Evolutionary conservation across 2,329 filamentous ascomycete species (phyloP).

Genomic region (Venturia carpophila): DNA sequence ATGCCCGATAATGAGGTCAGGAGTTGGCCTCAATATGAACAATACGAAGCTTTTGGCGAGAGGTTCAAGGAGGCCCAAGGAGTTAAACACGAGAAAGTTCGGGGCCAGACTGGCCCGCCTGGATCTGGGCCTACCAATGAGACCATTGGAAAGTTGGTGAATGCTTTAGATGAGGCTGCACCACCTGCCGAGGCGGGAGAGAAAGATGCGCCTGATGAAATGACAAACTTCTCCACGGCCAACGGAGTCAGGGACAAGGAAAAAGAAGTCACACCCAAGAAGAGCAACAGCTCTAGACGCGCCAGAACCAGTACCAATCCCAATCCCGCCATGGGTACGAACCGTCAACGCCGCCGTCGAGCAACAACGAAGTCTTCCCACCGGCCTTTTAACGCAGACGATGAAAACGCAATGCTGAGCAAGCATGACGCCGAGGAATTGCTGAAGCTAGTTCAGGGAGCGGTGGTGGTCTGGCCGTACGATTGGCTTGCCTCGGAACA

Average conservation of each 20-base stretch:
- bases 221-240: not conserved
- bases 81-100: conserved; percentile 35
- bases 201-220: conserved; percentile 2
- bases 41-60: conserved; percentile 68
- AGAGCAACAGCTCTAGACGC: conserved; percentile 13
- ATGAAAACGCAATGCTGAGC: conserved; percentile 60
- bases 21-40: conserved; percentile 88
- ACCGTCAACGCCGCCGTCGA: conserved; percentile 45
- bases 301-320: conserved; percentile 12
- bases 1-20: conserved; percentile 94
- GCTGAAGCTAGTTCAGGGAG: conserved; percentile 73
- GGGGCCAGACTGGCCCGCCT: conserved; percentile 43
- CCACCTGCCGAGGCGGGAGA: conserved; percentile 24
- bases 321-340: too few species aligned
- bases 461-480: conserved; percentile 87
- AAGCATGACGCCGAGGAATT: conserved; percentile 73
- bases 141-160: conserved; percentile 18
- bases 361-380: conserved; percentile 63
- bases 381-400: conserved; percentile 54
- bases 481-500: conserved; percentile 85
- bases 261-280: conserved; percentile 24
- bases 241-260: not conserved
- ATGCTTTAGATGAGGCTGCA: conserved; percentile 33
- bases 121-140: conserved; percentile 31
- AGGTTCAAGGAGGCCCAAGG: conserved; percentile 63